Base-by-base conservation (phyloP, 2,329 filamentous ascomycete genomes). In the Epichloe sp. region DNA sequence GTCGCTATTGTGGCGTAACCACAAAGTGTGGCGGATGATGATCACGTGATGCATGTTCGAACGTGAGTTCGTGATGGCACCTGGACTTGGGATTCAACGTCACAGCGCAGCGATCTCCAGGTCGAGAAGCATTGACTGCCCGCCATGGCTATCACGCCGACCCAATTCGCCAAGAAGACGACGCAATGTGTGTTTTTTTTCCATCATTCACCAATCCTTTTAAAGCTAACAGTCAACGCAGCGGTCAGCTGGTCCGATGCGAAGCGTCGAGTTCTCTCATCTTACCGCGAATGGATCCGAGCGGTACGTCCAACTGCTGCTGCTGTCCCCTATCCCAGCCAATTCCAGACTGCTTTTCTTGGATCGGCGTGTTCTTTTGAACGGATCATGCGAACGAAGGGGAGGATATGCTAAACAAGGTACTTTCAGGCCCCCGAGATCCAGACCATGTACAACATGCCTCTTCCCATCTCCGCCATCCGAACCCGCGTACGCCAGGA, bases 211-310 rank as follows among this genome's bases (percentile, higher is more conserved):
- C 52, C 11, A 31, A 17, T 26, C 5, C 23, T 8, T 31, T 2
- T 2, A 19, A 49, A 57, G 56, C 72, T 78, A 63, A 75, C 62
- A 7, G 26, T 54, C 11, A 34, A 43, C 52, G 64, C 68, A 96
- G 91, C 91, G 67, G 75, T 80, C 73, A 95, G 85, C 77, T 95
- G 87, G 89, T 66, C 72, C 62, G 89, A 97, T 76, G 91, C 91
- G 63, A 88, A 86, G 72, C 77, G 76, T 68, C 82, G 91, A 76
- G 93, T 96, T 58, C 71, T 96, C 61, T 81, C 82, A 66, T 85
- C 87, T 62, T 98, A 98, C 76, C 80, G 93, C 68, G 85, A 91
- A 76, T 98, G 93, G 93, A 80, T 97, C 62, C 84, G 93, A 77
- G 84, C 88, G 71, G 93, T 98, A 85, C 67, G 90, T 83, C 59